A percentile compares a stretch with the other conserved stretches of the same genome.
phyloP scores from a whole-genome alignment of 2,329 filamentous ascomycete genomes.

The Myriosclerotinia scirpicola region DNA sequence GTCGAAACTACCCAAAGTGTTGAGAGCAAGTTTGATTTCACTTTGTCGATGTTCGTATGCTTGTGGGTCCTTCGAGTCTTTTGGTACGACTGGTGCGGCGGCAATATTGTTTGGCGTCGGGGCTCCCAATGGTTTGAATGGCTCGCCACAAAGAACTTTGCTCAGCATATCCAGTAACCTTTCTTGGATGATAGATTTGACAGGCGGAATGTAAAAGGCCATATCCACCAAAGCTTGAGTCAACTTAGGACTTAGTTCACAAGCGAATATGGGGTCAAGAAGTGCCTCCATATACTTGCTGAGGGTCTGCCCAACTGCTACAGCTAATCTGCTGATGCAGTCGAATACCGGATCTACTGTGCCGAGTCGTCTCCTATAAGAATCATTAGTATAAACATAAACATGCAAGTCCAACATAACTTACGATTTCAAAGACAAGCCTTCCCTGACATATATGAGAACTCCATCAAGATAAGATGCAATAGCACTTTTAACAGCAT shows the following conservation, averaged over 20 bases:
- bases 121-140: slow-evolving; percentile 88
- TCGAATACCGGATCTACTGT: slow-evolving; percentile 81
- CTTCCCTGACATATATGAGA: slow-evolving; percentile 88
- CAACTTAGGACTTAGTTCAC: slow-evolving; percentile 87
- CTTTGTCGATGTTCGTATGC: slow-evolving; percentile 78
- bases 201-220: slow-evolving; percentile 96
- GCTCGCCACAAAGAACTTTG: slow-evolving; percentile 85
- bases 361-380: slow-evolving; percentile 43
- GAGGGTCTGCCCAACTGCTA: slow-evolving; percentile 91
- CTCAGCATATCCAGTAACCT: slow-evolving; percentile 92
- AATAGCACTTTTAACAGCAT: slow-evolving; percentile 93
- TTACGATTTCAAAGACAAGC: slow-evolving; percentile 75
- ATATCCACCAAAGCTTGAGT: slow-evolving; percentile 97
- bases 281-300: slow-evolving; percentile 98
- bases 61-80: slow-evolving; percentile 80
- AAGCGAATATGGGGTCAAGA: slow-evolving; percentile 94
- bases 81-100: slow-evolving; percentile 78
- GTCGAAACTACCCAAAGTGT: slow-evolving; percentile 97
- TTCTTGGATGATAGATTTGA: slow-evolving; percentile 90
- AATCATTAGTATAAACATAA: slow-evolving; percentile 35
- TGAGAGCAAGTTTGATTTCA: slow-evolving; percentile 89
- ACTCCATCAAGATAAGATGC: slow-evolving; percentile 94
- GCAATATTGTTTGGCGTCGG: slow-evolving; percentile 79
- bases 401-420: slow-evolving; percentile 29
- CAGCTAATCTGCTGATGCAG: slow-evolving; percentile 93